Conservation (phyloP, 2,329 filamentous ascomycete genomes). For the Venturiaceae sp. region DNA sequence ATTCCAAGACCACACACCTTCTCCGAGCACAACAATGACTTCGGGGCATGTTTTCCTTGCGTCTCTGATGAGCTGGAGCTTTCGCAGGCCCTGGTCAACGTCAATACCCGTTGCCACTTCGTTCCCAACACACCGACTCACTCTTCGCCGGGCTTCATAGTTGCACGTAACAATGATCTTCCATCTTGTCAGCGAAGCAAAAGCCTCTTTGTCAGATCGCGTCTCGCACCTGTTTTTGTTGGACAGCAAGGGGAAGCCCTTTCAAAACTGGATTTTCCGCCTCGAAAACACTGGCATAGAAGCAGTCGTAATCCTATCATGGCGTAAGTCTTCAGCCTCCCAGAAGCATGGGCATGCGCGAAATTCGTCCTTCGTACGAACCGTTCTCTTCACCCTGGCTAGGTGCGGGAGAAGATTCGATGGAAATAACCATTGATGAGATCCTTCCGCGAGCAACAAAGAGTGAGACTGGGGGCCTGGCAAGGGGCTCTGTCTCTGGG, state of each 20-base stretch:
- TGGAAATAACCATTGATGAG: background rate
- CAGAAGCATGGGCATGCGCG: background rate
- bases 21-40: conserved; percentile 72
- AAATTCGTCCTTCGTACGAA: background rate
- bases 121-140: conserved; percentile 14
- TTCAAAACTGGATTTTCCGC: conserved; percentile 66
- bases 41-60: conserved; percentile 74
- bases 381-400: background rate
- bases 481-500: background rate
- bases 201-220: background rate
- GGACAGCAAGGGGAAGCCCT: conserved; percentile 66
- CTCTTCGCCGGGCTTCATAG: conserved; percentile 70
- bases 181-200: background rate
- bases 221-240: conserved; percentile 66
- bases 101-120: background rate
- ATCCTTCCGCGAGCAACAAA: background rate
- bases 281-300: conserved; percentile 89
- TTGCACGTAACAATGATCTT: conserved; percentile 69
- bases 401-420: background rate
- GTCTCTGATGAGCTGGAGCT: conserved; percentile 77
- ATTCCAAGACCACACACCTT: conserved; percentile 33
- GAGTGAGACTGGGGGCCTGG: background rate
- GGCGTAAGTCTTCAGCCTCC: conserved; percentile 10
- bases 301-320: conserved; percentile 70
- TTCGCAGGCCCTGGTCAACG: conserved; percentile 45